Percentiles rank a stretch among this genome's conserved stretches.
phyloP scores from a whole-genome alignment of 495 filamentous ascomycete species.

The Penicillium psychrofluorescens region DNA sequence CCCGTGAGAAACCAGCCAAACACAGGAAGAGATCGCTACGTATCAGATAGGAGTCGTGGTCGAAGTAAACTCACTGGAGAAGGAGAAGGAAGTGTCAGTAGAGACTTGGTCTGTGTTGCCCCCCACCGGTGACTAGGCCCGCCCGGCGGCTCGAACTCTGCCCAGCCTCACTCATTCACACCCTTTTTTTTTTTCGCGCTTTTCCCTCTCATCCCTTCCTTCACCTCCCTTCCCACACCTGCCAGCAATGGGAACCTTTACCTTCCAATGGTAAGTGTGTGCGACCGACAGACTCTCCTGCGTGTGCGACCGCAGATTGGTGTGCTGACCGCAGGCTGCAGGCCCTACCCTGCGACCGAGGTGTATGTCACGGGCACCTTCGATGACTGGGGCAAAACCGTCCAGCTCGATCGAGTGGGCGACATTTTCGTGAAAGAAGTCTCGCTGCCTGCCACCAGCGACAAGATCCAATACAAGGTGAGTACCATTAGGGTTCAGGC shows the following conservation, averaged over 20 bases:
- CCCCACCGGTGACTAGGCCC: too few species aligned
- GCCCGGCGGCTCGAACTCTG: constrained; percentile 1
- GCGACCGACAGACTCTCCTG: too few species aligned
- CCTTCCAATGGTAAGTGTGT: constrained; percentile 36
- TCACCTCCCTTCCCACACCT: not conserved
- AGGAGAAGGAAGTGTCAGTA: too few species aligned
- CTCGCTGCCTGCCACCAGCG: constrained; percentile 47
- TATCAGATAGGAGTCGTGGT: too few species aligned
- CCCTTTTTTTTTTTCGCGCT: constrained; percentile 8
- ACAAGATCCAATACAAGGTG: constrained; percentile 84
- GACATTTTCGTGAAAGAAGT: constrained; percentile 72
- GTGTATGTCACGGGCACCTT: constrained; percentile 96
- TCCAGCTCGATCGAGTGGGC: constrained; percentile 67
- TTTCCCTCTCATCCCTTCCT: constrained; percentile 5
- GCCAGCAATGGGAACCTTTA: constrained; percentile 31
- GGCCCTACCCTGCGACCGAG: constrained; percentile 70
- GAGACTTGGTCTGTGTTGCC: too few species aligned
- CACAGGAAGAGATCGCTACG: too few species aligned
- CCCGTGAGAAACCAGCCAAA: too few species aligned
- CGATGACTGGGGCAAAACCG: constrained; percentile 83
- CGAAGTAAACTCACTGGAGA: too few species aligned
- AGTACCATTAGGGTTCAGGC: too few species aligned
- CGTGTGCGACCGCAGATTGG: not conserved
- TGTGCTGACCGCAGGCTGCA: constrained; percentile 16
- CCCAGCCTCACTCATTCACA: constrained; percentile 8